Evolutionary conservation across 2,329 filamentous ascomycete genomes (phyloP).

Genomic region (Diaporthe ilicicola): DNA sequence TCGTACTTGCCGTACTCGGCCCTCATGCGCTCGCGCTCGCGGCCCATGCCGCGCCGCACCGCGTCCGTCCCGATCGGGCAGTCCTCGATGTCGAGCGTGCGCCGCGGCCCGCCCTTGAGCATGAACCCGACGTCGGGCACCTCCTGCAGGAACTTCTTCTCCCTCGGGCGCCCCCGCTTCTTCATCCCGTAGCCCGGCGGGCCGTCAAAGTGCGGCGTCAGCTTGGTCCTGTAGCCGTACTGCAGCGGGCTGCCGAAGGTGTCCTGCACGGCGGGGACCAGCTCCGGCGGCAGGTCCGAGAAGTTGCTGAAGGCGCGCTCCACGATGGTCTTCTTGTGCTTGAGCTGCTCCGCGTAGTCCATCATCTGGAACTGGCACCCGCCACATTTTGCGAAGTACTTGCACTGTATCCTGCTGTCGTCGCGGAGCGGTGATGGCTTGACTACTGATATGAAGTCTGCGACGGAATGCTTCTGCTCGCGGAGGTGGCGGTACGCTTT

Average conservation of each 20-base stretch:
- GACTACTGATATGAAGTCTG: slow-evolving; percentile 83
- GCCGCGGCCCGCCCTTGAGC: slow-evolving; percentile 75
- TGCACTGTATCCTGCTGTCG: slow-evolving; percentile 78
- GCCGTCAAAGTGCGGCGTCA: slow-evolving; percentile 94
- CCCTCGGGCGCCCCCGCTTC: slow-evolving; percentile 59
- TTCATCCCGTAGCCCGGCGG: slow-evolving; percentile 66
- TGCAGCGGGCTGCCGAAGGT: slow-evolving; percentile 91
- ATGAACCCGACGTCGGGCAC: slow-evolving; percentile 90
- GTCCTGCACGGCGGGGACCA: slow-evolving; percentile 79
- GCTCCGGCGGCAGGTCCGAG: slow-evolving; percentile 78
- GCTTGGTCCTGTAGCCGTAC: slow-evolving; percentile 94
- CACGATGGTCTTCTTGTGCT: slow-evolving; percentile 84
- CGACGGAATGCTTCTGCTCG: slow-evolving; percentile 73
- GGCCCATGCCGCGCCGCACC: slow-evolving; percentile 79
- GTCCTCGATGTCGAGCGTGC: slow-evolving; percentile 93
- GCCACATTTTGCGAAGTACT: slow-evolving; percentile 87
- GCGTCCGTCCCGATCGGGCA: slow-evolving; percentile 94
- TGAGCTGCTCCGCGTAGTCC: slow-evolving; percentile 84
- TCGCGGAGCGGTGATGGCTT: slow-evolving; percentile 79
- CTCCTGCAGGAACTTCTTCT: slow-evolving; percentile 58
- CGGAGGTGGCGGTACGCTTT: slow-evolving; percentile 79
- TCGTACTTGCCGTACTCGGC: slow-evolving; percentile 76
- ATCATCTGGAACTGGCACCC: slow-evolving; percentile 99
- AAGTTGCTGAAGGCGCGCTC: slow-evolving; percentile 94
- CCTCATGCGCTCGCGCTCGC: slow-evolving; percentile 79